These are phyloP conservation scores for Salpingoeca rosetta DNA, from an alignment of 78 protist species.

Conservation along the genomic window DNA sequence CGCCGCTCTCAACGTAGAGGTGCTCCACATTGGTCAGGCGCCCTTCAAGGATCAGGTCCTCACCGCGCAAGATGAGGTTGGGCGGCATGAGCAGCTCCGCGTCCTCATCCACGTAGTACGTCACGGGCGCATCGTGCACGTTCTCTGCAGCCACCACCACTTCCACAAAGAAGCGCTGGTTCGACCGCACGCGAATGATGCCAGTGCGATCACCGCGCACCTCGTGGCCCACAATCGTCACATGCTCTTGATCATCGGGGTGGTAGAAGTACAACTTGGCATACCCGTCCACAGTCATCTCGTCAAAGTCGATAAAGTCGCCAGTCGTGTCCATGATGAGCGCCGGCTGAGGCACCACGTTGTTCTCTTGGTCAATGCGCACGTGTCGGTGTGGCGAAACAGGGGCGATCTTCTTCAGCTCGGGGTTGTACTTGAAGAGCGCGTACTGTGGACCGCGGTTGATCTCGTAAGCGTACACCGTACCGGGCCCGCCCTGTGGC, in stretches of 20 bases:
- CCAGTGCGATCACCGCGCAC: neutral
- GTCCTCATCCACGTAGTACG: neutral
- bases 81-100: neutral
- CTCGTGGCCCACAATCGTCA: neutral
- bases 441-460: neutral
- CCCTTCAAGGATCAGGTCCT: neutral
- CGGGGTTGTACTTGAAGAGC: neutral
- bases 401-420: neutral
- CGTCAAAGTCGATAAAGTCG: neutral
- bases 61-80: neutral
- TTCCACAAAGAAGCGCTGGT: neutral
- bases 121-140: neutral
- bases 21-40: neutral
- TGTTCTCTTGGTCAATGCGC: neutral
- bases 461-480: neutral
- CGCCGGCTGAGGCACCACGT: neutral
- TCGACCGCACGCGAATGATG: neutral
- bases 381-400: neutral
- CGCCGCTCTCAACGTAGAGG: neutral
- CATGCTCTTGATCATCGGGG: neutral
- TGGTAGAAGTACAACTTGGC: neutral
- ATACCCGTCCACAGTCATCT: neutral
- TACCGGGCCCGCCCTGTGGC: neutral
- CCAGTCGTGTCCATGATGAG: neutral
- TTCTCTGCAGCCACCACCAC: neutral